These are phyloP conservation scores for Cucurbita maxima DNA, from an alignment of 306 rosid species.

Conservation along the genomic window DNA sequence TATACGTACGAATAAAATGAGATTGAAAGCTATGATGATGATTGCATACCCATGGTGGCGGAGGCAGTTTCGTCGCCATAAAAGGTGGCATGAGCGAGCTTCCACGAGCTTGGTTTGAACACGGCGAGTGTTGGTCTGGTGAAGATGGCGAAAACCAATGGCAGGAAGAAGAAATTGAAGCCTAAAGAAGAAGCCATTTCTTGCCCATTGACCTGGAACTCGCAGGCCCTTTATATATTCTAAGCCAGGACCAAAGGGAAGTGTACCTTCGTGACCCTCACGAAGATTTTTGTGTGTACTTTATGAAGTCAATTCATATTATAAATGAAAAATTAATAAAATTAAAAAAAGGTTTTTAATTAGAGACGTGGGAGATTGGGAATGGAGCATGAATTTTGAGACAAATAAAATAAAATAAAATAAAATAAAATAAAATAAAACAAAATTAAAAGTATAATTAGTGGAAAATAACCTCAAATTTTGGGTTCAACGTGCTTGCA, in stretches of 20 bases:
- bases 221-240: conserved; percentile 19
- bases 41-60: conserved; percentile 53
- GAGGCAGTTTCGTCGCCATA: conserved; percentile 85
- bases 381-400: neutral
- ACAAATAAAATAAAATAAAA: neutral
- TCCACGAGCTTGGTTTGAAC: conserved; percentile 58
- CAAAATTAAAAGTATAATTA: neutral
- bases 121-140: conserved; percentile 6
- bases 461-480: neutral
- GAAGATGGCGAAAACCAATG: conserved; percentile 17
- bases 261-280: conserved; percentile 39
- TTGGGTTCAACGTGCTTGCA: conserved; percentile 5
- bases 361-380: neutral
- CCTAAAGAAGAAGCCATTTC: conserved; percentile 34
- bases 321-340: neutral
- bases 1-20: neutral
- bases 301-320: conserved; percentile 5
- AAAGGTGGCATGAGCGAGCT: conserved; percentile 66
- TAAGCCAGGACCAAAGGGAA: neutral
- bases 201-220: neutral
- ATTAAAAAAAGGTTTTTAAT: no score
- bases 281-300: conserved; percentile 16
- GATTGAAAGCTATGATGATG: neutral
- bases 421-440: neutral
- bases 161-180: conserved; percentile 15